Evolutionary conservation across 345 rosid genomes (phyloP).

Genomic region (Eucalyptus tenuipes): DNA sequence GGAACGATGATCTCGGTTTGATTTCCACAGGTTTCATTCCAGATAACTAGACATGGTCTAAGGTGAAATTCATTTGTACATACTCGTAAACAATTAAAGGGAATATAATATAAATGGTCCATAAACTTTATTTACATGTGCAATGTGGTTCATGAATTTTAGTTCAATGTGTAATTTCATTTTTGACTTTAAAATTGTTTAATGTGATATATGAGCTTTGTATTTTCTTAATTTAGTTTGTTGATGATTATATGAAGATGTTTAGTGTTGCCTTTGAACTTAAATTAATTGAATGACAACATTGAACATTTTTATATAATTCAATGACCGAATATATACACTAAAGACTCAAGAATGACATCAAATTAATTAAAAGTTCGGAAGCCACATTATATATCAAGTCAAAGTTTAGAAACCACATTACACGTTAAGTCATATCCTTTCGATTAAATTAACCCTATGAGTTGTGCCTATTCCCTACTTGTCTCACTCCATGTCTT

Average conservation of each 20-base stretch:
- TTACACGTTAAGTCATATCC: fast-evolving
- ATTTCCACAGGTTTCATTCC: not conserved
- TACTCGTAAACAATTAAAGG: not conserved
- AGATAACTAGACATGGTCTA: not conserved
- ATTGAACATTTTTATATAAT: not conserved
- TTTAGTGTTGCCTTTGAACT: not conserved
- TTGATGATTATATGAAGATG: not conserved
- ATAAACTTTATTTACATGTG: not conserved
- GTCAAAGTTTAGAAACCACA: too few relatives aligned
- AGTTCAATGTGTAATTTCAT: not conserved
- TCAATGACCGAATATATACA: not conserved
- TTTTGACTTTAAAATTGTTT: not conserved
- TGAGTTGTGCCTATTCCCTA: not conserved
- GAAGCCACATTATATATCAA: fast-evolving
- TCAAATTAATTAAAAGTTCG: not conserved
- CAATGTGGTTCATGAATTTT: not conserved
- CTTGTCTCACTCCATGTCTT: not conserved
- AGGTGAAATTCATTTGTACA: not conserved
- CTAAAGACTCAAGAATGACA: not conserved
- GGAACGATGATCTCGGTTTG: not conserved
- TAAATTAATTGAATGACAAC: not conserved
- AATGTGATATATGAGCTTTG: not conserved
- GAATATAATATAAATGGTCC: not conserved
- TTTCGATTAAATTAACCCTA: not conserved
- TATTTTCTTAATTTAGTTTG: not conserved